Percentiles rank a stretch among this genome's conserved stretches.
phyloP scores from a whole-genome alignment of 2,329 filamentous ascomycete genomes.

The Xylaria digitata region DNA sequence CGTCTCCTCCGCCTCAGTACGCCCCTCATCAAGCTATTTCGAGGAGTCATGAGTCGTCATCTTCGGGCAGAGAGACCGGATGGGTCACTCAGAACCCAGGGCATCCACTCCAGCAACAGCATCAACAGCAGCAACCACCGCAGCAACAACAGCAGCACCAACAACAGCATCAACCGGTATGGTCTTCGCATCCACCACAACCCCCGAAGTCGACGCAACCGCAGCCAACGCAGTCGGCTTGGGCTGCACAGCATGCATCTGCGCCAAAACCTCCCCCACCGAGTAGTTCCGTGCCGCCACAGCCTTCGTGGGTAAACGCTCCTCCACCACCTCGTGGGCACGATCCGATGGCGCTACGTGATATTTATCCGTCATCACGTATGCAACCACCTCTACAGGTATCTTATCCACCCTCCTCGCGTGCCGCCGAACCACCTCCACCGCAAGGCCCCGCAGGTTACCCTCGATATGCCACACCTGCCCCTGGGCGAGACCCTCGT shows the following conservation, averaged over 20 bases:
- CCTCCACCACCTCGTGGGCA: constrained; percentile 48
- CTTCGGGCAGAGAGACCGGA: constrained; percentile 51
- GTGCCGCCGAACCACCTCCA: constrained; percentile 57
- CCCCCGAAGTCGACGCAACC: constrained; percentile 52
- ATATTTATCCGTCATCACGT: constrained; percentile 45
- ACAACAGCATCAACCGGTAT: constrained; percentile 45
- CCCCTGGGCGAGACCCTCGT: constrained; percentile 54
- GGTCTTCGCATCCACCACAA: constrained; percentile 54
- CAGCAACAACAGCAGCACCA: constrained; percentile 46
- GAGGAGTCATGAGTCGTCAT: constrained; percentile 57
- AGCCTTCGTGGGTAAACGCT: constrained; percentile 52
- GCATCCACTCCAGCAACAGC: constrained; percentile 51
- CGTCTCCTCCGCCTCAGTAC: constrained; percentile 69
- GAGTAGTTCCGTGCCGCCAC: constrained; percentile 50
- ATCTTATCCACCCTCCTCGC: constrained; percentile 54
- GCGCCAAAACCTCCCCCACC: constrained; percentile 53
- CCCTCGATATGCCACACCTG: constrained; percentile 58
- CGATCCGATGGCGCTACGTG: constrained; percentile 49
- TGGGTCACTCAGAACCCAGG: constrained; percentile 50
- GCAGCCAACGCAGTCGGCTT: constrained; percentile 52
- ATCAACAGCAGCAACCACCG: constrained; percentile 48
- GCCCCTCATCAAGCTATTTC: constrained; percentile 59
- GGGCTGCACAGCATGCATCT: constrained; percentile 55
- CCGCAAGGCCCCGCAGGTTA: constrained; percentile 56
- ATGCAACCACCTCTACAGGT: constrained; percentile 49